These are phyloP conservation scores for Fraxinus latifolia DNA, from an alignment of 305 asterid genomes.

Conservation along the genomic window DNA sequence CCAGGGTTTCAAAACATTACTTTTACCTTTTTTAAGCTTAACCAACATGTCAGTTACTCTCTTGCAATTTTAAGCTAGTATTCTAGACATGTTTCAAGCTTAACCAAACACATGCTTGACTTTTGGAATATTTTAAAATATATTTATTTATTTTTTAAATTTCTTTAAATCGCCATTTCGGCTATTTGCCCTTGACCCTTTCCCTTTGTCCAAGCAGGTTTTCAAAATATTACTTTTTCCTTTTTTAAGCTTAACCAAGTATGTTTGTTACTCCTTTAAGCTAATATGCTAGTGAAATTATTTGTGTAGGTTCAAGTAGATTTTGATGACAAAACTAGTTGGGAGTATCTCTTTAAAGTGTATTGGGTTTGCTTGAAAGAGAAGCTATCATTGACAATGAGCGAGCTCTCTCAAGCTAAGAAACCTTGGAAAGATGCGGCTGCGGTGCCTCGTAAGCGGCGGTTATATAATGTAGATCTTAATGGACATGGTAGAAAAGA, in stretches of 20 bases:
- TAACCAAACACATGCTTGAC: not conserved
- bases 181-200: not conserved
- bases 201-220: not conserved
- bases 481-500: slow-evolving; percentile 34
- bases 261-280: slow-evolving; percentile 4
- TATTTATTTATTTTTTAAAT: not conserved
- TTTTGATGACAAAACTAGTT: slow-evolving; percentile 82
- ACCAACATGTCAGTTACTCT: slow-evolving; percentile 4
- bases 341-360: slow-evolving; percentile 93
- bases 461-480: slow-evolving; percentile 23
- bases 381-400: slow-evolving; percentile 54
- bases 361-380: slow-evolving; percentile 76
- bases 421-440: slow-evolving; percentile 47
- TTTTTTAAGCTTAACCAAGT: not conserved
- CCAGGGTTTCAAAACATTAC: not conserved
- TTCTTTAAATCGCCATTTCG: not conserved
- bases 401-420: slow-evolving; percentile 68
- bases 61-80: slow-evolving; percentile 16
- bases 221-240: not conserved
- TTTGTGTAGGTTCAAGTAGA: slow-evolving; percentile 68
- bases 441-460: slow-evolving; percentile 36
- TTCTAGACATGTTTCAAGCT: not conserved
- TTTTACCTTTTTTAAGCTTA: not conserved
- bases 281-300: slow-evolving; percentile 22
- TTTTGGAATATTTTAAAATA: not conserved